phyloP scores from a whole-genome alignment of 2,329 filamentous ascomycete species.

The Thermochaetoides dissita region DNA sequence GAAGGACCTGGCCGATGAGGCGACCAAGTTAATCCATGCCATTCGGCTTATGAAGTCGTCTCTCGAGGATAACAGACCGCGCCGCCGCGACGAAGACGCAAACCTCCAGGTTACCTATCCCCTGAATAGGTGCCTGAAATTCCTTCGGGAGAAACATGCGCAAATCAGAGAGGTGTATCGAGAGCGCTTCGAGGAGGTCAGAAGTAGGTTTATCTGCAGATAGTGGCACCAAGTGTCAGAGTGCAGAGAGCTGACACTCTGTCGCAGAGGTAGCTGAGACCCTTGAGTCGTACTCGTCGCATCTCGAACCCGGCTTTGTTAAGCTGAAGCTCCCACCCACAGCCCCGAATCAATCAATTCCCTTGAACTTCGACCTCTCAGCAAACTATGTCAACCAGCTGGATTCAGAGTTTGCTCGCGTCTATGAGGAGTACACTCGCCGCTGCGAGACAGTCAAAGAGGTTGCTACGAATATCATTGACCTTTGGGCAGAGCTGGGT shows the following conservation, averaged over 20 bases:
- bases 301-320: slow-evolving; percentile 82
- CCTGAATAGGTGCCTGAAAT: slow-evolving; percentile 62
- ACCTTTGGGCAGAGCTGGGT: slow-evolving; percentile 89
- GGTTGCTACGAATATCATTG: slow-evolving; percentile 72
- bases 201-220: slow-evolving; percentile 46
- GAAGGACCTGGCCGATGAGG: slow-evolving; percentile 79
- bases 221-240: no score
- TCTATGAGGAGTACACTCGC: slow-evolving; percentile 91
- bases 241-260: slow-evolving; percentile 5
- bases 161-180: slow-evolving; percentile 70
- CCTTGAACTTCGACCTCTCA: slow-evolving; percentile 84
- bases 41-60: slow-evolving; percentile 92
- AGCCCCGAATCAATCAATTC: slow-evolving; percentile 58
- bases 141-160: slow-evolving; percentile 72
- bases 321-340: slow-evolving; percentile 75
- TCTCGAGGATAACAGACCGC: slow-evolving; percentile 59
- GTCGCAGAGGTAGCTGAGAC: slow-evolving; percentile 79
- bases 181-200: slow-evolving; percentile 89
- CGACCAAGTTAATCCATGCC: slow-evolving; percentile 65
- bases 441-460: slow-evolving; percentile 63
- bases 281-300: slow-evolving; percentile 88
- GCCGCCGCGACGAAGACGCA: slow-evolving; percentile 43
- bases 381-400: slow-evolving; percentile 73
- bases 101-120: slow-evolving; percentile 71
- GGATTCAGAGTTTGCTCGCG: slow-evolving; percentile 80